Conservation (phyloP, 495 filamentous ascomycete genomes). For the Neurospora sp. region DNA sequence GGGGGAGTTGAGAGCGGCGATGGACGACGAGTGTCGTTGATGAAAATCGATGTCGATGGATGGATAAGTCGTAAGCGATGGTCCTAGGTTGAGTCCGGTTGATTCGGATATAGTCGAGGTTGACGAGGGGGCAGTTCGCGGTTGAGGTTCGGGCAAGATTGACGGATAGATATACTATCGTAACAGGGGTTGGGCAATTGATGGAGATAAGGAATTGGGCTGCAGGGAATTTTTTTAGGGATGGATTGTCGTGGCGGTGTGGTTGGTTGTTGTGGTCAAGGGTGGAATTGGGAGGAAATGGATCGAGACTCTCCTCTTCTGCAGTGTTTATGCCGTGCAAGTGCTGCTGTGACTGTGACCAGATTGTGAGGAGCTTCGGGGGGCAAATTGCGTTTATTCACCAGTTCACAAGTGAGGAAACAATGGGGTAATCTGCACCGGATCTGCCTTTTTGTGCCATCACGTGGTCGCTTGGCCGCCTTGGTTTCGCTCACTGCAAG, state of each 20-base stretch:
- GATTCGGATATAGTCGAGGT: not conserved
- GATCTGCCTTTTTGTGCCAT: not conserved
- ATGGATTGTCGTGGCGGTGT: not conserved
- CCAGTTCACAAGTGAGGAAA: not conserved
- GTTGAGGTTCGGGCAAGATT: not conserved
- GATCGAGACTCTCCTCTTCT: not conserved
- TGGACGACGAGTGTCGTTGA: not conserved
- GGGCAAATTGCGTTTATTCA: not conserved
- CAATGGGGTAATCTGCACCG: not conserved
- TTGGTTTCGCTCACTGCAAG: not conserved
- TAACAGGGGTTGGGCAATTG: not conserved
- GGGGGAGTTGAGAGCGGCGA: not conserved
- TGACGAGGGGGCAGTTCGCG: not conserved
- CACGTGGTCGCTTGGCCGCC: not conserved
- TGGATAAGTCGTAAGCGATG: not conserved
- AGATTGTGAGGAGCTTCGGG: not conserved
- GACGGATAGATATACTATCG: not conserved
- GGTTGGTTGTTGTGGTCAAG: not conserved
- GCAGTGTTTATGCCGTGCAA: not conserved
- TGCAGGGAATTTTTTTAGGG: not conserved
- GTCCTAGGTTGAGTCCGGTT: not conserved
- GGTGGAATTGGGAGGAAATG: not conserved
- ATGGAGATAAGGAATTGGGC: not conserved
- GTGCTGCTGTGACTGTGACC: not conserved
- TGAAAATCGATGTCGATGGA: not conserved